Evolutionary conservation across 2,329 filamentous ascomycete genomes (phyloP).

Genomic region (Mollisia scopiformis): DNA sequence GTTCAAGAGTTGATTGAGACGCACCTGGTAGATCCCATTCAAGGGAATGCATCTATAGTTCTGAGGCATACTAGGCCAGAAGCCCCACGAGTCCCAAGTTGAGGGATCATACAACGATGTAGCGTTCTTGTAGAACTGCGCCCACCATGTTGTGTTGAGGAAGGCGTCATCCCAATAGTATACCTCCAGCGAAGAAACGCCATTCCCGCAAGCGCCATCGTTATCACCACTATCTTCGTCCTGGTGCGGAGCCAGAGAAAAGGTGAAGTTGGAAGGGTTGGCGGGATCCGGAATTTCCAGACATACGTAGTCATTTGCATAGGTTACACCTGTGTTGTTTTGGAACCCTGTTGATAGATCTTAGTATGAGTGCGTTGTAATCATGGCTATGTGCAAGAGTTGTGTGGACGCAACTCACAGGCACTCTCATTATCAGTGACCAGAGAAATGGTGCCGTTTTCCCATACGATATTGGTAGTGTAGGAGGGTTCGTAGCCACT

Average conservation of each 20-base stretch:
- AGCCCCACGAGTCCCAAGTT: conserved; percentile 11
- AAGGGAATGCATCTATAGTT: conserved; percentile 11
- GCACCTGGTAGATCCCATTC: conserved; percentile 10
- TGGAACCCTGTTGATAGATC: not conserved
- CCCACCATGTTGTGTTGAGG: conserved; percentile 13
- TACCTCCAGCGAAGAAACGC: not conserved
- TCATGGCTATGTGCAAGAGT: not conserved
- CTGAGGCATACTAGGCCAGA: conserved; percentile 4
- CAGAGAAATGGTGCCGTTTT: not conserved
- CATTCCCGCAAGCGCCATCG: not conserved
- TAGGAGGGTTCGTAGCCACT: conserved; percentile 18
- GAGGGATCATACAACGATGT: not conserved
- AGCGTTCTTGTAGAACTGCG: conserved; percentile 9
- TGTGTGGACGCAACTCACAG: not conserved
- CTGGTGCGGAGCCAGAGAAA: not conserved
- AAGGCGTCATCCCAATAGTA: conserved; percentile 10
- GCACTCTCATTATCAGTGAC: not conserved
- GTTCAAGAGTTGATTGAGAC: not conserved
- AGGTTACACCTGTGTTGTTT: not conserved
- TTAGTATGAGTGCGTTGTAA: no score
- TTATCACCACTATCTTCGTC: no score
- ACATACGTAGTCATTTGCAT: no score
- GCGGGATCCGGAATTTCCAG: no score
- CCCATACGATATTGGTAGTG: conserved; percentile 13
- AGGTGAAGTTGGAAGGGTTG: not conserved